These are phyloP conservation scores for Aspergillus calidoustus DNA, from an alignment of 2,329 filamentous ascomycete species.

Conservation along the genomic window DNA sequence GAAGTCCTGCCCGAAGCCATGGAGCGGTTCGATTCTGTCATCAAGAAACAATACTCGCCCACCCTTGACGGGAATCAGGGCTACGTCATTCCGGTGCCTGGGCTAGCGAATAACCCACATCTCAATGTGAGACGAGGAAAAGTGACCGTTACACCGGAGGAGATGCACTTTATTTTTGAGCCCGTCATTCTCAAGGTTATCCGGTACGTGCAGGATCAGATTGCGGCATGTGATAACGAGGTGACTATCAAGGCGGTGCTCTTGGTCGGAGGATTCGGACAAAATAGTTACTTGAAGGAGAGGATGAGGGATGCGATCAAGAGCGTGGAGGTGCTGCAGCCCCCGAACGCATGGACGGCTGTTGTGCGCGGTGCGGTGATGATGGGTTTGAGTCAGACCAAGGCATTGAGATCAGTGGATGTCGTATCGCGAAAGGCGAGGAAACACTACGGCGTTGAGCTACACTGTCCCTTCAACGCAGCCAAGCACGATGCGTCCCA, in stretches of 20 bases:
- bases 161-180: constrained; percentile 28
- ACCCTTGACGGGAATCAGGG: constrained; percentile 22
- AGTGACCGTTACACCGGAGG: constrained; percentile 23
- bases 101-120: constrained; percentile 24
- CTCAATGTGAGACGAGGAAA: constrained; percentile 28
- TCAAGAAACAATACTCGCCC: constrained; percentile 29
- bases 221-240: constrained; percentile 64
- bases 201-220: constrained; percentile 26
- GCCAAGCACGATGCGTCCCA: constrained; percentile 17
- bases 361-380: constrained; percentile 30
- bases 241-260: constrained; percentile 50
- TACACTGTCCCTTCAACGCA: background rate
- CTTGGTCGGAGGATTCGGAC: constrained; percentile 36
- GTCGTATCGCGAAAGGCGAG: constrained; percentile 29
- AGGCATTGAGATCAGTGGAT: constrained; percentile 7
- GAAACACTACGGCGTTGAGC: constrained; percentile 28
- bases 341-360: constrained; percentile 34
- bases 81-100: constrained; percentile 31
- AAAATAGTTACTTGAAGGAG: constrained; percentile 31
- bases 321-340: constrained; percentile 26
- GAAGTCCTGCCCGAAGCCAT: constrained; percentile 34
- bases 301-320: constrained; percentile 22
- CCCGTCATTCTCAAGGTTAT: constrained; percentile 27
- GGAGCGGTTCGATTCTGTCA: constrained; percentile 29
- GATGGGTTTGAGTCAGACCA: constrained; percentile 18